phyloP scores from a whole-genome alignment of 768 basidiomycete genomes.

The Antrodiella citrinella region DNA sequence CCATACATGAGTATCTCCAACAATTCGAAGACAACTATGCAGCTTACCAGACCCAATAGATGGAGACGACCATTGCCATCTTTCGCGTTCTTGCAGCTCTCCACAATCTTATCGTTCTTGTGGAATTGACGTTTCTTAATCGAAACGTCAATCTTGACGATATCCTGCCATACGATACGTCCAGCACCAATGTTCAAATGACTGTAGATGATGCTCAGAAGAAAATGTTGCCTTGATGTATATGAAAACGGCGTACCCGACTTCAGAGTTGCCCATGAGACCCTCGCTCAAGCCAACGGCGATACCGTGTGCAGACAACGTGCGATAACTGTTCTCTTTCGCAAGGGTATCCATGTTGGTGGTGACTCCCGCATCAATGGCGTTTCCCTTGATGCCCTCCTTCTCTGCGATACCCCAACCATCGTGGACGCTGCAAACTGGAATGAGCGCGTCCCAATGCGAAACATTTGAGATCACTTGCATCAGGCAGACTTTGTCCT shows the following conservation, averaged over 20 bases:
- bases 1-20: too few relatives aligned
- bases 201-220: conserved; percentile 29
- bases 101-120: conserved; percentile 65
- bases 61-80: conserved; percentile 79
- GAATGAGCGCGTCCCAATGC: too few relatives aligned
- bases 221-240: conserved; percentile 3
- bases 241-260: conserved; percentile 54
- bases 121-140: conserved; percentile 88
- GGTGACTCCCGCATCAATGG: conserved; percentile 78
- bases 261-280: conserved; percentile 97
- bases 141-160: conserved; percentile 87
- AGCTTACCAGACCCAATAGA: conserved; percentile 70
- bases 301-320: conserved; percentile 79
- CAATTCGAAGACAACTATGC: conserved; percentile 4
- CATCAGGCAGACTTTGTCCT: conserved; percentile 92
- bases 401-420: conserved; percentile 82
- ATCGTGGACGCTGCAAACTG: conserved; percentile 73
- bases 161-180: conserved; percentile 95
- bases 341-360: conserved; percentile 87
- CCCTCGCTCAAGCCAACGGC: conserved; percentile 90
- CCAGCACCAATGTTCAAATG: conserved; percentile 95
- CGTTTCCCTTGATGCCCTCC: conserved; percentile 74
- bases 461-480: conserved; percentile 27
- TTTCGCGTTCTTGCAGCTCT: conserved; percentile 70
- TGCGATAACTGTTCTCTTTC: conserved; percentile 62